Evolutionary conservation across 179 eudicot genomes (phyloP), one percentile per base, ranked within the genome.

Genomic region (Drosera spatulata): DNA sequence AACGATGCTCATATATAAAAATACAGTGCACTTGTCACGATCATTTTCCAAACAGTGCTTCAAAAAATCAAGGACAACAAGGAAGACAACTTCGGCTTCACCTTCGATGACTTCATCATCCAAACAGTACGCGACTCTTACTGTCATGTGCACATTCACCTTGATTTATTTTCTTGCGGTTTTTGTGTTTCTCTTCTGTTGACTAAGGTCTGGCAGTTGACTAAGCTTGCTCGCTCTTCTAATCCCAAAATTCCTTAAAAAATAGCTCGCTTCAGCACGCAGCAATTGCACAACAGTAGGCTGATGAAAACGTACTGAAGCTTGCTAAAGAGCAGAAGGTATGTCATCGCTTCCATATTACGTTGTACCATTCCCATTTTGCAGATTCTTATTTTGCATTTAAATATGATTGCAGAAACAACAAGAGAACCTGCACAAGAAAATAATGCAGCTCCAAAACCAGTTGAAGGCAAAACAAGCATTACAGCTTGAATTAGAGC

Each of bases 311-410:
- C 67, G 95, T 89, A 46, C 39, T 86, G 66, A 86, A 73, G 74
- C 69, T 86, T 75, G 96, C 85, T 12, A 95, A 89, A 68, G 93
- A 82, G 71, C 99, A 93, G 59, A 77, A 86, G 93, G 99, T 93
- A 39, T 15, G 42, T 22, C 56, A 49, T 41, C 50, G 58, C 63
- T 62, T 60, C 5, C 4, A 43, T 37, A 56, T 67, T 4, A 14
- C 39, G 1, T 58, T 7, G 41, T 58, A 22, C 48, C 45, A 41
- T 8, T 4, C 42, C 37, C 33, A 14, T 40, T 7, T 43, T 8
- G 5, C 14, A 58, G n/a, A 58, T 43, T 4, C n/a, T 41, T 39
- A 37, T 5, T 56, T 11, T 41, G 57, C 44, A 12, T 62, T 13
- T 14, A 48, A 38, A 14, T 59, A 54, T 48, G 9, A 62, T 61